Base-by-base conservation (phyloP, 257 asterid species). In the Cynanchum wilfordii region DNA sequence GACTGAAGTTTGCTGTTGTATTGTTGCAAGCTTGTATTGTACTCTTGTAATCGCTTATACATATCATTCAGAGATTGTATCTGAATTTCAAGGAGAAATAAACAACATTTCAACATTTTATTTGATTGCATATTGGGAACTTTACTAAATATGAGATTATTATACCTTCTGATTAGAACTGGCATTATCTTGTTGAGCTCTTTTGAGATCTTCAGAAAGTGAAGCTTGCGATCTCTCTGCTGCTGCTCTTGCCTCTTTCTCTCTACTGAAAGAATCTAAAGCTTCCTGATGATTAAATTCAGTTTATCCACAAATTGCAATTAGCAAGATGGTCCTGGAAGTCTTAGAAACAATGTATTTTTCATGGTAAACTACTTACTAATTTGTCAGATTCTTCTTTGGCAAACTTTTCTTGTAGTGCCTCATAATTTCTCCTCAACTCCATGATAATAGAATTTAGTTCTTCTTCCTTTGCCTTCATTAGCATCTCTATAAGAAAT, bases 1-100 rank as follows among this genome's bases (percentile, higher is more conserved):
- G 92, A 82, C 77, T 91, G 99, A 82, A 94, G 99, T 68, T 83
- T 89, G 68, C 81, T 91, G 76, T 91, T 94, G 82, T 89, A 94
- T 76, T 88, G 92, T 80, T 94, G 96, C 80, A 94, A 84, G 70
- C 97, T 94, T 13, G 93, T 90, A 76, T 88, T 91, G 71, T 89
- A 94, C 83, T 94, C 99, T 79, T 88, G 97, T 68, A 84, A 69
- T 70, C 96, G 82, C 88, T 81, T 94, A 78, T 83, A 84, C 86
- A 80, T 86, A 66, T 88, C 96, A 74, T 89, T 87, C 59, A 94
- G 80, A 8, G 96, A 87, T 59, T 86, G 92, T 73, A 94, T 86
- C 99, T 94, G 90, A 45, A 11, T 22, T 29, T 54, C n/a, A 27
- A 49, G 22, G 54, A 42, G 45, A 58, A 5, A 45, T 20, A 11